Conservation (phyloP, 345 rosid species). For the Citrus mangshanensis region DNA sequence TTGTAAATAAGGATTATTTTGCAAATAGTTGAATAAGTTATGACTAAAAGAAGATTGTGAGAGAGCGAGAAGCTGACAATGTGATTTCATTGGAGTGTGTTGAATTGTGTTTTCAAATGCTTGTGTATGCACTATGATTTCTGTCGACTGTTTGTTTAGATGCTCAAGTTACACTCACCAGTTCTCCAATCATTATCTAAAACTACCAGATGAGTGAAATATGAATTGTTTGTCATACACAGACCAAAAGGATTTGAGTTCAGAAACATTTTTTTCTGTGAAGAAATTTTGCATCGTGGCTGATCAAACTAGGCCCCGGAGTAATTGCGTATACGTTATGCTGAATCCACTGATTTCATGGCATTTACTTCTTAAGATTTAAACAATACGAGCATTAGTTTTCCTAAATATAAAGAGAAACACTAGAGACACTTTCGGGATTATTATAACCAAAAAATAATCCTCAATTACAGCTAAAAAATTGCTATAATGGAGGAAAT, state of each 20-base stretch:
- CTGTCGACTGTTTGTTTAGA: conserved; percentile 5
- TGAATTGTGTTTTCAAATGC: conserved; percentile 5
- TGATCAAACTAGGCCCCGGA: neutral
- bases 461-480: neutral
- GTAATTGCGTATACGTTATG: neutral
- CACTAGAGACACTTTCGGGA: neutral
- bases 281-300: neutral
- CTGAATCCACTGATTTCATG: neutral
- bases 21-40: conserved; percentile 14
- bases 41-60: conserved; percentile 1
- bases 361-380: neutral
- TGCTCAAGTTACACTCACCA: neutral
- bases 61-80: conserved; percentile 1
- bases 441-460: neutral
- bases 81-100: conserved; percentile 8
- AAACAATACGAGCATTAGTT: neutral
- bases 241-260: neutral
- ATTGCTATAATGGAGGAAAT: neutral
- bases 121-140: conserved; percentile 8
- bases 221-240: neutral
- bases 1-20: conserved; percentile 32
- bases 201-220: neutral
- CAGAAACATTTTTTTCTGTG: neutral
- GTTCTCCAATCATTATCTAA: neutral
- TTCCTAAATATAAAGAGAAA: neutral